Base-by-base conservation (phyloP, 2,329 filamentous ascomycete species). In the Rhynchosporium graminicola region DNA sequence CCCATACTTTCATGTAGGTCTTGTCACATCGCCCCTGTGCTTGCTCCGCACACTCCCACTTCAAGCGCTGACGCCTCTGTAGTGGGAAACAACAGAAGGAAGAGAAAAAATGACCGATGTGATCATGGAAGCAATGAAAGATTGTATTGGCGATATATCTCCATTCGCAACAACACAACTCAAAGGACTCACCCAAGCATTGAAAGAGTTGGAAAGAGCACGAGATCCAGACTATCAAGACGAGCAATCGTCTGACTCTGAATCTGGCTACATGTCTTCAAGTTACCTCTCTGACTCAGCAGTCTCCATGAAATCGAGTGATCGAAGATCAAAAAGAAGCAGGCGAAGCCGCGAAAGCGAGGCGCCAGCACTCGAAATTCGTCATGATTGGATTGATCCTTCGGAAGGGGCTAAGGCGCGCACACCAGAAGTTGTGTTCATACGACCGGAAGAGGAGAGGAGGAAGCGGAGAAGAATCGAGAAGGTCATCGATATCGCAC, bases 111-210 rank as follows among this genome's bases (percentile, higher is more conserved):
- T 55, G 51, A 55, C 51, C 2, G 36, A 55, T 51, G 57, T 40
- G 26, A 59, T 59, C 31, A 42, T 47, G 8, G 57, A 48, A 38
- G 57, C 43, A 40, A 50, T 40, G 57, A 59, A 59, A 15, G 51
- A 46, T 15, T 46, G 31, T 13, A 46, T 48, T 40, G 57, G 51
- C 9, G 51, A 55, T 9, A 13, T 28, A 3, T 31, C 36, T 13
- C 51, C 38, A 31, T 15, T 6, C 2, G 20, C 26, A 5, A 55
- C 36, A 55, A 15, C 36, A 55, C 42, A 55, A 12, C 20, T 55
- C 9, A 43, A 55, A 38, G 51, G 38, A 28, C 38, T 55, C n/a
- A 7, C 12, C 20, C 38, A 42, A 29, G 51, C 51, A 4, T 31
- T 55, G 51, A 55, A 55, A 29, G 51, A 55, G 20, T 31, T 55